Evolutionary conservation across 2,329 filamentous ascomycete genomes (phyloP), one percentile per base, ranked within the genome.

Genomic region (Colletotrichum musae): DNA sequence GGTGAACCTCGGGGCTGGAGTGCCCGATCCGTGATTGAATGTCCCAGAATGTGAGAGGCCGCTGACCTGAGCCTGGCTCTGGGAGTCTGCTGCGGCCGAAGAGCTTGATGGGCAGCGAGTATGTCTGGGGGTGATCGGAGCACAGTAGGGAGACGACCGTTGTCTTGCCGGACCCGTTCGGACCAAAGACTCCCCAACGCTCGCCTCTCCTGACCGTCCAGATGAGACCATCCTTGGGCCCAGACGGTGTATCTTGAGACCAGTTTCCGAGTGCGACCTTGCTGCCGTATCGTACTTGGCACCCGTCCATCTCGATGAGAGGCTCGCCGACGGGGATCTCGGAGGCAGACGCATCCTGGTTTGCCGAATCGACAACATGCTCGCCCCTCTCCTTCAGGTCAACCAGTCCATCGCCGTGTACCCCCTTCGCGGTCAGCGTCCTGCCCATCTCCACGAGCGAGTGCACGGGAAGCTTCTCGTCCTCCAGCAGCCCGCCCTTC

Each of bases 141-240:
- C 94, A 97, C 68, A 99, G 93, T 6, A 99, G 86, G 5, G 94
- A 96, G 32, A 98, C 88, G 47, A 99, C 87, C 0, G 96, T 99
- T 0, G 96, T 99, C 83, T 99, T 99, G 18, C 96, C 96, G 0
- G 94, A 97, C 13, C 93, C 96, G 74, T 99, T 98, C 39, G 95
- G 92, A 0, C 96, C 96, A 76, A 99, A 96, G 18, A 98, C 88
- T 3, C 93, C 95, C 93, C 94, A 97, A 71, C 95, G 90, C 77
- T 98, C 91, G 26, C 95, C 95, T 59, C 92, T 89, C 47, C 90
- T 89, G 26, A 98, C 91, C 0, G 88, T 93, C 94, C 96, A 98
- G 76, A 92, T 87, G 6, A 98, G 83, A 0, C 95, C 95, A 1
- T 87, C 79, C 68, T 83, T 82, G 18, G 80, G 73, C 0, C 87